Percentiles rank a stretch among this genome's conserved stretches.
These are phyloP conservation scores for Parietichytrium sp. DNA, from an alignment of 108 stramenopile species.

Conservation along the genomic window DNA sequence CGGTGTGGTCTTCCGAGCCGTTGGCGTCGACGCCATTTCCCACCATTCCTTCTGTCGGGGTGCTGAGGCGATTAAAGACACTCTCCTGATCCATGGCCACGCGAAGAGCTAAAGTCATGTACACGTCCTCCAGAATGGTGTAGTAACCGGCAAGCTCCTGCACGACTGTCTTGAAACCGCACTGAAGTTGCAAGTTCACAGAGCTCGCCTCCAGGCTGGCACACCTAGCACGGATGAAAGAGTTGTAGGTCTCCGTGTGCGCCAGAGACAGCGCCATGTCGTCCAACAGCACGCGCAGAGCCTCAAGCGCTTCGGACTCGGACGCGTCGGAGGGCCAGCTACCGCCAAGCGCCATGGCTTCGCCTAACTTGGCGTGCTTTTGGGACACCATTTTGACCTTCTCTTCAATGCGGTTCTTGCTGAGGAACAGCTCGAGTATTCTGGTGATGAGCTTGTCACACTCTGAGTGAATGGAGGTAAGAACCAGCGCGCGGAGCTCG, in stretches of 20 bases:
- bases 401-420: not conserved
- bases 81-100: not conserved
- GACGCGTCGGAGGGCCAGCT: not conserved
- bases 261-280: not conserved
- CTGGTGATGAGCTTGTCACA: slow-evolving; percentile 32
- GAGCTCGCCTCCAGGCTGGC: not conserved
- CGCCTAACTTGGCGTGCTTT: not conserved
- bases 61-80: not conserved
- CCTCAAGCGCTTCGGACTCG: slow-evolving; percentile 10
- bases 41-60: not conserved
- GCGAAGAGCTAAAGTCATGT: not conserved
- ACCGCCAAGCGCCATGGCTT: slow-evolving; percentile 27
- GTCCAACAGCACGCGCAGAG: not conserved
- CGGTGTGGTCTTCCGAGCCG: not conserved
- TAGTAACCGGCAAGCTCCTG: slow-evolving; percentile 33
- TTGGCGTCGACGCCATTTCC: not conserved
- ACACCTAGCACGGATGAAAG: not conserved
- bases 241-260: slow-evolving; percentile 28
- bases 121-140: not conserved
- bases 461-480: slow-evolving; percentile 1
- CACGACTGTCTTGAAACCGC: too few species aligned
- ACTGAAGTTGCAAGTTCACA: too few species aligned
- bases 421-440: not conserved
- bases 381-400: not conserved
- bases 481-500: not conserved